Evolutionary conservation across 495 filamentous ascomycete genomes (phyloP), one percentile per base, ranked within the genome.

Genomic region (Echria macrotheca): DNA sequence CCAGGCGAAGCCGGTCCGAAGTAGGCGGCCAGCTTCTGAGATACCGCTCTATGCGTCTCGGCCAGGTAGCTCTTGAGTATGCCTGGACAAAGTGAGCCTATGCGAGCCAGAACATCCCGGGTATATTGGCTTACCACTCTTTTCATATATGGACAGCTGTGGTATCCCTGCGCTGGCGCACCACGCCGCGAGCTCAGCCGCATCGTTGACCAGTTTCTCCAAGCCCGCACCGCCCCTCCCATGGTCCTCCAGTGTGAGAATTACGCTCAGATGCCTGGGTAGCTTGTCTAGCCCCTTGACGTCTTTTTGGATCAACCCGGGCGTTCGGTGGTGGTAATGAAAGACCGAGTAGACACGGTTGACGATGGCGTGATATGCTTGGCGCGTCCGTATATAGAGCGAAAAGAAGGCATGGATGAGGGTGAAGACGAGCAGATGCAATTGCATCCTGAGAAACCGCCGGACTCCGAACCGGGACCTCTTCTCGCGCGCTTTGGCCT

Each of bases 281-380:
- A 96, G 55, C 48, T 82, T 74, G 31, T 69, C 75, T 47, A 91
- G 71, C 2, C 70, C 75, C 56, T 79, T 84, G n/a, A 96, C 86
- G 72, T 98, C 93, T 51, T 84, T 80, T 55, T 81, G 78, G 54
- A 99, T 94, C 49, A 95, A 74, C 69, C 95, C 87, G 14, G 93
- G 93, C 1, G 90, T 91, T 36, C 86, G 83, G 67, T 97, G 91
- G 65, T 97, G 94, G 69, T 99, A 87, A 59, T 89, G 86, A 19
- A 90, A 74, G 51, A 97, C 73, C 9, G 89, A 83, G 54, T 89
- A 75, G 45, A 90, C 66, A 22, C 83, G 82, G 61, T 90, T 82
- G 38, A 81, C 68, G 28, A 93, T 72, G 19, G 81, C 81, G 66
- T 91, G 86, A 61, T 87, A 94, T 28, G 80, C 78, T 58, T 85